Base-by-base conservation (phyloP, 2,329 filamentous ascomycete genomes). In the Scedosporium minutisporum region DNA sequence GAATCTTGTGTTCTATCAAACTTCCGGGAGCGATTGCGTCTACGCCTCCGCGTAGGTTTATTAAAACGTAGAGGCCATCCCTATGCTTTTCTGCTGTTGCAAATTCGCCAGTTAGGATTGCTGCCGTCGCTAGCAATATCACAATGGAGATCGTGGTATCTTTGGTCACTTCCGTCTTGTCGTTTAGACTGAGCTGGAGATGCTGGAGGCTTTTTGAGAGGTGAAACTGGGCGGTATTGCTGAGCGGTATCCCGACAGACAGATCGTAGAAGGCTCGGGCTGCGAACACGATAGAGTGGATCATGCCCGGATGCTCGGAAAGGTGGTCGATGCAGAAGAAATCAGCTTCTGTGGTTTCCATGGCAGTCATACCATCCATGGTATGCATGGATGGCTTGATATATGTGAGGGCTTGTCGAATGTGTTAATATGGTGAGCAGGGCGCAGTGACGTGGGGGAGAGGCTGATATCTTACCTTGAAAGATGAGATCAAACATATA, bases 231-330 rank as follows among this genome's bases (percentile, higher is more conserved):
- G 67, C 62, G 5, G 63, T 33, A 2, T 58, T 58, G 12, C 70
- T 63, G 27, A 62, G 62, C 0, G 55, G 21, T 1, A 59, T 27
- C 1, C 55, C 55, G 0, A 63, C 41, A 1, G 65, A 60, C 9
- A 64, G 12, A n/a, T 70, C 69, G 7, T 64, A 63, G 25, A 69
- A 69, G 3, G 68, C 65, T 27, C 70, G 69, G 6, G 67, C 64
- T 1, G 66, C 65, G 44, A 68, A 70, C 1, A 70, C 21, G 3
- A 69, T 63, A 0, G 69, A 66, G 46, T 70, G 69, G 5, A 69
- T 46, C 60, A 70, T 64, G 5, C 65, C 69, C 1, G 67, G 68
- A 21, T 67, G 46, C 0, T 63, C 48, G 0, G 67, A 42, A 12
- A 71, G 59, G 44, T 66, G 64, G 12, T 58, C 57, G 29, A 69